Evolutionary conservation across 2,329 filamentous ascomycete species (phyloP), one percentile per base, ranked within the genome.

Genomic region (Aureobasidium melanogenum): DNA sequence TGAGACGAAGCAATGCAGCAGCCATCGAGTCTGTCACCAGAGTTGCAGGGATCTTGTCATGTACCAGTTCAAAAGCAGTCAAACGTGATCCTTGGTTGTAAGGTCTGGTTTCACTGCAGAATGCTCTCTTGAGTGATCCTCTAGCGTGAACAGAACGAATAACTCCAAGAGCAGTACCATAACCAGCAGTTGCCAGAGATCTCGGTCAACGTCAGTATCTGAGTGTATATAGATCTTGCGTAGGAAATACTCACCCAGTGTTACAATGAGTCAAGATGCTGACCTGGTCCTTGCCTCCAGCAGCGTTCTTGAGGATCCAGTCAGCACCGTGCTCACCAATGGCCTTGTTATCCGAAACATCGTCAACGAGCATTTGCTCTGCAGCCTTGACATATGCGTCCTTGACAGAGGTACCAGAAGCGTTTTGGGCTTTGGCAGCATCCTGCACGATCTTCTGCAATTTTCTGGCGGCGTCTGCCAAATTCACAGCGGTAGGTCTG

Each of bases 211-310:
- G 32, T 54, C 60, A 63, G 60, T 8, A 36, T 32, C 12, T 19
- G 32, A 28, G 50, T 48, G 22, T 5, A 43, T 30, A 30, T 7
- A 5, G 6, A 5, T 32, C 17, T 24, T 61, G 67, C 8, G 5
- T 26, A 10, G 3, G 30, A 19, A 44, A n/a, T 24, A 64, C 61
- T 54, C 79, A 88, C 85, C 94, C 94, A 24, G 94, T 99, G 74
- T 99, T 99, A 80, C 94, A 99, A 75, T 99, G 95, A 12, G 94
- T 99, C 66, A 99, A 77, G 46, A 99, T 87, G n/a, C 89, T 90
- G 51, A 96, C 77, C 66, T 80, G 79, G 67, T 75, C 79, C 69
- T 71, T 79, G 69, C 65, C 81, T 72, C 65, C 80, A 71, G 71
- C 80, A 50, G 75, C 69, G 67, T 89, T 84, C 43, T 80, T 76